phyloP scores from a whole-genome alignment of 169 alveolate species.

The Sarcocystis neurona region DNA sequence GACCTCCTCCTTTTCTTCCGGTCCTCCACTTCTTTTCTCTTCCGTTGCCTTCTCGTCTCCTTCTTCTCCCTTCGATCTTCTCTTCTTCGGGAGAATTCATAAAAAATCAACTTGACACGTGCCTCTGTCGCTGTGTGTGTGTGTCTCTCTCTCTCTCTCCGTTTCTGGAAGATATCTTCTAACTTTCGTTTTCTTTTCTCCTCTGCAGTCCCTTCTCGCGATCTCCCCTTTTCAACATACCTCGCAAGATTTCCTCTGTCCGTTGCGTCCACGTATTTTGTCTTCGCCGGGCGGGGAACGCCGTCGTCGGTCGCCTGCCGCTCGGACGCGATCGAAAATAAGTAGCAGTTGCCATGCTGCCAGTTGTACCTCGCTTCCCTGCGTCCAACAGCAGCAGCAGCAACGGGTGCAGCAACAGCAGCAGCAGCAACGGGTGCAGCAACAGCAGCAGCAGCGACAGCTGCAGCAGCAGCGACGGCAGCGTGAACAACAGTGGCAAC shows the following conservation, averaged over 20 bases:
- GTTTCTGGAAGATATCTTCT: no score
- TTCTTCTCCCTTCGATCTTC: no score
- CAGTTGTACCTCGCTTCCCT: conserved; percentile 51
- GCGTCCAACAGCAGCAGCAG: not conserved
- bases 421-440: no score
- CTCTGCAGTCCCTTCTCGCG: no score
- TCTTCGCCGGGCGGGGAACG: not conserved
- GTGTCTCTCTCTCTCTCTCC: not conserved
- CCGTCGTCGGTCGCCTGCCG: not conserved
- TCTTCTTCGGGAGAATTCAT: no score
- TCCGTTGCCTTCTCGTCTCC: no score
- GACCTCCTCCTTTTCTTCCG: no score
- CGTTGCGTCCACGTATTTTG: conserved; percentile 37
- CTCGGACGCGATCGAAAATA: conserved; percentile 4
- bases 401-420: not conserved
- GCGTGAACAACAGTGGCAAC: no score
- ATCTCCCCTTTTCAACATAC: no score
- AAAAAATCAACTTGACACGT: no score
- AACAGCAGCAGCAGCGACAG: not conserved
- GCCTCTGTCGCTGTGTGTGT: not conserved
- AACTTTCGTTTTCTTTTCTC: no score
- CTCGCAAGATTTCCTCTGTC: conserved; percentile 53
- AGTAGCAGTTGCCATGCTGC: conserved; percentile 55
- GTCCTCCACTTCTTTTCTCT: no score
- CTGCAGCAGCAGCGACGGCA: not conserved